Conservation (phyloP, 768 basidiomycete genomes). For the Termitomyces sp. region DNA sequence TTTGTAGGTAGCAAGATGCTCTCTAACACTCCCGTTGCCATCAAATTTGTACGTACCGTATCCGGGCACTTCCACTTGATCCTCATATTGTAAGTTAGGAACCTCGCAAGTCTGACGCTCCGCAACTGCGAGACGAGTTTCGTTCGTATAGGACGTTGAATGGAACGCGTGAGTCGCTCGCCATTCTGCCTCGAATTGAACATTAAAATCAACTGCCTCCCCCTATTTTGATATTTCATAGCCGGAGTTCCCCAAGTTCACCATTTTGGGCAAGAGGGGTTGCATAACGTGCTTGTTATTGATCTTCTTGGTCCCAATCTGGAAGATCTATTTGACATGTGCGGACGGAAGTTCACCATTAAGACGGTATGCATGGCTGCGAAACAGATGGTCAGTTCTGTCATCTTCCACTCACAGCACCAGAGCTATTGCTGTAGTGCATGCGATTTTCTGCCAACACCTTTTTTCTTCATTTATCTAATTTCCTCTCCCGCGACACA, state of each 20-base stretch:
- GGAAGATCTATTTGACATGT: slow-evolving; percentile 99
- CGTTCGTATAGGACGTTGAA: slow-evolving; percentile 94
- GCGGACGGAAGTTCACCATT: slow-evolving; percentile 93
- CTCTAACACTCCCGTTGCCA: slow-evolving; percentile 84
- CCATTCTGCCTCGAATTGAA: not conserved
- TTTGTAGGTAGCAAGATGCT: slow-evolving; percentile 75
- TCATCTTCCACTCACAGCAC: not conserved
- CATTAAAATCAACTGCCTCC: not conserved
- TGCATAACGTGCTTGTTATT: slow-evolving; percentile 93
- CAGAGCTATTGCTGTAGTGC: not conserved
- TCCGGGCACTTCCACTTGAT: slow-evolving; percentile 2
- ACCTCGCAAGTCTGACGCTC: slow-evolving; percentile 96
- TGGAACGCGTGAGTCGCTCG: slow-evolving; percentile 64
- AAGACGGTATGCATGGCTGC: slow-evolving; percentile 99
- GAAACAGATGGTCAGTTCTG: slow-evolving; percentile 85
- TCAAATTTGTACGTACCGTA: slow-evolving; percentile 80
- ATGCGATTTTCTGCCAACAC: slow-evolving; percentile 1
- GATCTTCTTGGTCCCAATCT: slow-evolving; percentile 96
- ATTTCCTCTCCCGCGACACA: slow-evolving; percentile 23
- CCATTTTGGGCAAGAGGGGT: slow-evolving; percentile 97
- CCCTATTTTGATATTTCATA: slow-evolving; percentile 25
- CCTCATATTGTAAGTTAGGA: slow-evolving; percentile 42
- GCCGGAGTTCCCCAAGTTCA: slow-evolving; percentile 97
- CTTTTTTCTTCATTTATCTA: slow-evolving; percentile 4
- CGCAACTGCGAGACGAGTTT: slow-evolving; percentile 96